These are phyloP conservation scores for Amaranthus tricolor DNA, from an alignment of 179 eudicot genomes.

Conservation along the genomic window DNA sequence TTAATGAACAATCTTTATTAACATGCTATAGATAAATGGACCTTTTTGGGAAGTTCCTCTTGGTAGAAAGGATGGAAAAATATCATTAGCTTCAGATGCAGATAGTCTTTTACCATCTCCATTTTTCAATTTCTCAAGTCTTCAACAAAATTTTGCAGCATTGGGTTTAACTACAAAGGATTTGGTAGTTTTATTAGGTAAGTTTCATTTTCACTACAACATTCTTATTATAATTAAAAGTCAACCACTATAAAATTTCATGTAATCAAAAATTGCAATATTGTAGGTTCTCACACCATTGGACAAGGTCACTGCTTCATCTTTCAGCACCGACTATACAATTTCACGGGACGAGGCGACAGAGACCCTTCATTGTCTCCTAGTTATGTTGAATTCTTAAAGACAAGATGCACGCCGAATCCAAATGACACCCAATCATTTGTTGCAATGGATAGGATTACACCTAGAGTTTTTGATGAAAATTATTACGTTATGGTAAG, in stretches of 20 bases:
- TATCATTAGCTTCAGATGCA: too few relatives aligned
- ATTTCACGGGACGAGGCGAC: background rate
- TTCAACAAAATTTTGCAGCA: too few relatives aligned
- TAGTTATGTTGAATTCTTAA: background rate
- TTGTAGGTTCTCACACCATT: background rate
- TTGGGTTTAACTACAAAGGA: too few relatives aligned
- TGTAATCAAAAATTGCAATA: background rate
- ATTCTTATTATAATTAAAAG: too few relatives aligned
- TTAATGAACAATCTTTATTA: too few relatives aligned
- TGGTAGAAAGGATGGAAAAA: too few relatives aligned
- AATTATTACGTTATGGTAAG: background rate
- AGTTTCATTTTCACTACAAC: too few relatives aligned
- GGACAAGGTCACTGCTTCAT: background rate
- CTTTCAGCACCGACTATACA: background rate
- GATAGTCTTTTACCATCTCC: too few relatives aligned
- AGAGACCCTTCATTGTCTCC: background rate
- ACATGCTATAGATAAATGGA: too few relatives aligned
- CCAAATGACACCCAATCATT: background rate
- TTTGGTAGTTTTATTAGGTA: too few relatives aligned
- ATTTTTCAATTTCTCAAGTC: too few relatives aligned
- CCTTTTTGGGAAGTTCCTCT: too few relatives aligned
- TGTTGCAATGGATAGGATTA: background rate
- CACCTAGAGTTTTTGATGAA: background rate
- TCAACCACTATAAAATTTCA: background rate
- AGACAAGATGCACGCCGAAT: background rate